A percentile compares a stretch with the other conserved stretches of the same genome.
Evolutionary conservation across 1,284 basidiomycete species (phyloP).

Genomic region (Leucoagaricus sp.): DNA sequence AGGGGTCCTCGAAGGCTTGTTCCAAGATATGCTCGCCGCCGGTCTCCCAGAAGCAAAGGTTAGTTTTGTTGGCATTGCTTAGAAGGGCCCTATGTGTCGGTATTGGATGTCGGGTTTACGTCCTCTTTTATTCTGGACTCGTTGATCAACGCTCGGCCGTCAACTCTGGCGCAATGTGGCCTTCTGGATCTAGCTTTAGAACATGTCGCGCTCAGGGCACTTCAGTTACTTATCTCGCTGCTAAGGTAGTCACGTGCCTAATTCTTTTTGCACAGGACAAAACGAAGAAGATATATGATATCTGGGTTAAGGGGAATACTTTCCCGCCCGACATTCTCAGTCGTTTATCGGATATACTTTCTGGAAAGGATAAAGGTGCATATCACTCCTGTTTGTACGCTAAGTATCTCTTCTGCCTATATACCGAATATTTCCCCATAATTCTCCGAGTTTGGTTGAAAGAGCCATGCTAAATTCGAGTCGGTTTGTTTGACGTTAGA

Average conservation of each 20-base stretch:
- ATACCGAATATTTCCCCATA: slow-evolving; percentile 53
- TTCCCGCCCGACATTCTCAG: slow-evolving; percentile 75
- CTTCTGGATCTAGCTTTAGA: slow-evolving; percentile 9
- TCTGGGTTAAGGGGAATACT: slow-evolving; percentile 87
- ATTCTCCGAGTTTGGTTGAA: slow-evolving; percentile 46
- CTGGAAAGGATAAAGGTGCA: slow-evolving; percentile 77
- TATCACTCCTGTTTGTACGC: slow-evolving; percentile 68
- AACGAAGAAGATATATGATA: slow-evolving; percentile 91
- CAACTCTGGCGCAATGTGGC: background rate
- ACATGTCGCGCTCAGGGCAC: background rate
- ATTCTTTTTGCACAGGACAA: slow-evolving; percentile 74
- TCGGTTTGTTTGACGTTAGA: slow-evolving; percentile 65
- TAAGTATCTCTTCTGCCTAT: slow-evolving; percentile 71
- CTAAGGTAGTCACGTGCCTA: slow-evolving; percentile 22
- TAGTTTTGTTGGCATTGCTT: slow-evolving; percentile 40
- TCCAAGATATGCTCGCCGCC: slow-evolving; percentile 74
- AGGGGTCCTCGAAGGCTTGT: slow-evolving; percentile 80
- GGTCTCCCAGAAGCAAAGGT: slow-evolving; percentile 79
- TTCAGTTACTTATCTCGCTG: background rate
- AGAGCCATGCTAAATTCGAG: slow-evolving; percentile 67
- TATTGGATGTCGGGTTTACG: background rate
- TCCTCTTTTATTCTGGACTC: background rate
- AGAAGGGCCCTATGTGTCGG: background rate
- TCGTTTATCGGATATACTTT: slow-evolving; percentile 65
- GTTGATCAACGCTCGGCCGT: background rate